Percentiles rank a stretch among this genome's conserved stretches.
phyloP scores from a whole-genome alignment of 1,139 yeast species.

The Diutina rugosa region DNA sequence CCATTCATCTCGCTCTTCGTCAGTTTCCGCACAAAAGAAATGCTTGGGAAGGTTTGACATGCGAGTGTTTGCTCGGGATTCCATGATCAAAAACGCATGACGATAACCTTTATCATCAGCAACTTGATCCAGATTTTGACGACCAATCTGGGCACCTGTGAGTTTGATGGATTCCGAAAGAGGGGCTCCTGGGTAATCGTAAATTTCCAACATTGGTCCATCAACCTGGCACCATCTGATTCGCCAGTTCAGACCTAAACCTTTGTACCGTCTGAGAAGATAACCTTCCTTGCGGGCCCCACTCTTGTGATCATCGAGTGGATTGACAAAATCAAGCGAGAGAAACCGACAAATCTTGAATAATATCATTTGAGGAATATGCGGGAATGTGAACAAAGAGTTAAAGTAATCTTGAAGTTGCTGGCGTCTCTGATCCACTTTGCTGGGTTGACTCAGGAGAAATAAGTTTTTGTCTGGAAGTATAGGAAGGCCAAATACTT shows the following conservation, averaged over 20 bases:
- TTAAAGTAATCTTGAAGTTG: slow-evolving; percentile 49
- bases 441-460: slow-evolving; percentile 45
- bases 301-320: slow-evolving; percentile 43
- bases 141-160: slow-evolving; percentile 50
- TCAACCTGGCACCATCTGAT: slow-evolving; percentile 63
- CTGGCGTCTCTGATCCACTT: slow-evolving; percentile 48
- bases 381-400: slow-evolving; percentile 46
- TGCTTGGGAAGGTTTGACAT: slow-evolving; percentile 46
- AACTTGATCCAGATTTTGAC: slow-evolving; percentile 44
- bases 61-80: slow-evolving; percentile 41
- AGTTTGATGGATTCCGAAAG: slow-evolving; percentile 45
- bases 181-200: slow-evolving; percentile 48
- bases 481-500: slow-evolving; percentile 51
- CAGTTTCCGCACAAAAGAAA: slow-evolving; percentile 73
- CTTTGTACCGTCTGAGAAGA: slow-evolving; percentile 45
- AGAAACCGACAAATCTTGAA: slow-evolving; percentile 50
- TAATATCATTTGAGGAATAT: slow-evolving; percentile 43
- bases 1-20: slow-evolving; percentile 73
- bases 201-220: slow-evolving; percentile 47
- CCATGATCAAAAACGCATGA: slow-evolving; percentile 67
- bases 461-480: slow-evolving; percentile 45
- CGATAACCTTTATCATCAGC: slow-evolving; percentile 64
- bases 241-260: slow-evolving; percentile 58
- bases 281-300: slow-evolving; percentile 58
- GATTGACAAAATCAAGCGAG: slow-evolving; percentile 56